Evolutionary conservation across 192 early-diverging fungal species (phyloP).

Genomic region (Backusella tarrabulga): DNA sequence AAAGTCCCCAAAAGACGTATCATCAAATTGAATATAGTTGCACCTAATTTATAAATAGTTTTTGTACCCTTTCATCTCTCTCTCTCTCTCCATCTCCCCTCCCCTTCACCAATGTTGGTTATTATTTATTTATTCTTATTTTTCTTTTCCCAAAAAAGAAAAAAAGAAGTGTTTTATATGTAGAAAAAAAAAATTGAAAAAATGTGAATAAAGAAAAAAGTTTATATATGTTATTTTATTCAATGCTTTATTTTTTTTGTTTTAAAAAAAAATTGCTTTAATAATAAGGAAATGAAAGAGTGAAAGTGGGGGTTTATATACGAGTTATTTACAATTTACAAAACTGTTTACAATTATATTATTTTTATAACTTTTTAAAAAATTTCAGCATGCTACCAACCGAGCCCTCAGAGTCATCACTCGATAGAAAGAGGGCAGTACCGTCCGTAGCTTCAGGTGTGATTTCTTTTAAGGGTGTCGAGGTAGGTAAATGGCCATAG

Average conservation of each 20-base stretch:
- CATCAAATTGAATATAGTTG: constrained; percentile 22
- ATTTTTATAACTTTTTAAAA: constrained; percentile 15
- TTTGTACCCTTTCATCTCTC: background rate
- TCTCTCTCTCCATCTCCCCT: background rate
- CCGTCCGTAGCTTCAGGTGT: background rate
- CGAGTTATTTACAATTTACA: constrained; percentile 3
- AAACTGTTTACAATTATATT: background rate
- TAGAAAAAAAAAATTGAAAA: background rate
- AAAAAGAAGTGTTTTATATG: background rate
- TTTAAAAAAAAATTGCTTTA: background rate
- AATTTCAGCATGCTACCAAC: background rate
- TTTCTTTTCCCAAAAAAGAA: too few species aligned
- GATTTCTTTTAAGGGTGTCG: background rate
- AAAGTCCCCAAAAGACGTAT: constrained; percentile 37
- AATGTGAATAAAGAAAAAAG: background rate
- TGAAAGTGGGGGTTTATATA: background rate
- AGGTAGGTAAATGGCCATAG: constrained; percentile 13
- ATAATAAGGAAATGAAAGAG: background rate
- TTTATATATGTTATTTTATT: background rate
- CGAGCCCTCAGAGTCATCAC: background rate
- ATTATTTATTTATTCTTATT: background rate
- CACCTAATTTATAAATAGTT: constrained; percentile 13
- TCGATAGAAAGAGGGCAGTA: background rate
- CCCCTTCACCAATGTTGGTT: background rate
- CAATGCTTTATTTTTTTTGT: too few species aligned